Percentiles rank a stretch among this genome's conserved stretches.
Conservation (phyloP, 202 grass and related monocot genomes). For the Brachypodium distachyon region DNA sequence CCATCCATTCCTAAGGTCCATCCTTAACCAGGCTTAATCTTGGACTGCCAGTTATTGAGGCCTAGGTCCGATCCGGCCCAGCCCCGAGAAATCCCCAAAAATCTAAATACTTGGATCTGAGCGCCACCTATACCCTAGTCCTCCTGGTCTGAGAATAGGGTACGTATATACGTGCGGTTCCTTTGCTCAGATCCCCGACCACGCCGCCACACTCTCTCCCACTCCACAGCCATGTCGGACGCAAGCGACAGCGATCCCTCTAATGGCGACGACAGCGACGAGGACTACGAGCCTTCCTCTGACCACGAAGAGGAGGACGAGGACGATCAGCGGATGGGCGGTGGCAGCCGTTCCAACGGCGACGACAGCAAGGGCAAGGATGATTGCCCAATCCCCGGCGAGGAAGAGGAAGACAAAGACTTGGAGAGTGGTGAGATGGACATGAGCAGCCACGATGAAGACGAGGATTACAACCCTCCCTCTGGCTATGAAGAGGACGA, state of each 20-base stretch:
- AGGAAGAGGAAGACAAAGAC: not conserved
- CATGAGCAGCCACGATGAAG: not conserved
- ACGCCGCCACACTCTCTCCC: not conserved
- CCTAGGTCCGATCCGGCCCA: not conserved
- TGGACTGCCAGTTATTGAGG: not conserved
- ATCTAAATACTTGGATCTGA: not conserved
- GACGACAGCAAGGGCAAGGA: not conserved
- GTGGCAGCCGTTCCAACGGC: not conserved
- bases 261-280: too few relatives aligned
- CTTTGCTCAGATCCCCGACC: not conserved
- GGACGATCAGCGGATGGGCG: not conserved
- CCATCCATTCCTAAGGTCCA: too few relatives aligned
- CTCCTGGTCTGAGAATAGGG: not conserved
- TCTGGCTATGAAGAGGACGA: not conserved
- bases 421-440: not conserved
- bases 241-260: not conserved
- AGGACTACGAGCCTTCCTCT: too few relatives aligned
- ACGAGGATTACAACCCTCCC: too few relatives aligned
- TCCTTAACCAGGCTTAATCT: not conserved
- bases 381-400: not conserved
- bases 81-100: not conserved
- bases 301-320: not conserved
- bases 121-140: too few relatives aligned
- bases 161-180: too few relatives aligned
- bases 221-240: not conserved